Evolutionary conservation across 306 rosid species (phyloP).

Genomic region (Begonia peltatifolia): DNA sequence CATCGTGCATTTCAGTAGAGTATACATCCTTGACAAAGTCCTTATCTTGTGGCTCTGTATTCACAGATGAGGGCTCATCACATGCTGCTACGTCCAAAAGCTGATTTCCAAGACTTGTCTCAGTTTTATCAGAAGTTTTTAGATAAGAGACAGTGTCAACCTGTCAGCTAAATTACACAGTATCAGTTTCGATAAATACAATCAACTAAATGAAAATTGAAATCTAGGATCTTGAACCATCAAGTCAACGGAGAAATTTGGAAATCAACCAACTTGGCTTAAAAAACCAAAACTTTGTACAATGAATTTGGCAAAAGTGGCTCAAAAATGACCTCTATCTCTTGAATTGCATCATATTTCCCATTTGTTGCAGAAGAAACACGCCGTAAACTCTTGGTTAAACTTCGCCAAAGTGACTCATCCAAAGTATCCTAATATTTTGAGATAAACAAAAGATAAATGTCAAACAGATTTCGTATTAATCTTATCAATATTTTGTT

Average conservation of each 20-base stretch:
- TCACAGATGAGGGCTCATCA: constrained; percentile 13
- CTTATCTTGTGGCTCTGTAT: constrained; percentile 8
- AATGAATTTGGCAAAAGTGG: constrained; percentile 1
- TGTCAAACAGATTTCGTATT: constrained; percentile 7
- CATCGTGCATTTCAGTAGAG: constrained; percentile 18
- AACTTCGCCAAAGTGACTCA: constrained; percentile 57
- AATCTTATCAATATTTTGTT: no score
- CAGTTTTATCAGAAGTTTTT: constrained; percentile 24
- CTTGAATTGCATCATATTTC: constrained; percentile 63
- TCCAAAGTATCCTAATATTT: constrained; percentile 60
- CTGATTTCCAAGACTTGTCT: constrained; percentile 17
- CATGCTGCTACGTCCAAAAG: constrained; percentile 8
- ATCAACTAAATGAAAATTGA: constrained; percentile 11
- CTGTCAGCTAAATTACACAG: constrained; percentile 26
- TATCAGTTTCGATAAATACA: background rate
- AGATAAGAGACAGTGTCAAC: constrained; percentile 62
- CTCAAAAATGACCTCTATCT: constrained; percentile 34
- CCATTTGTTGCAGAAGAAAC: constrained; percentile 79
- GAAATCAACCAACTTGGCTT: no score
- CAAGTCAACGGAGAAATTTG: no score
- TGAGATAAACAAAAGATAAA: constrained; percentile 11
- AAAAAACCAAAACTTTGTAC: background rate
- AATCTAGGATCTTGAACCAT: background rate
- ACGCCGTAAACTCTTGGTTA: constrained; percentile 70
- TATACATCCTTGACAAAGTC: constrained; percentile 17